These are phyloP conservation scores for Nothopassalora personata DNA, from an alignment of 2,329 filamentous ascomycete species.

Conservation along the genomic window DNA sequence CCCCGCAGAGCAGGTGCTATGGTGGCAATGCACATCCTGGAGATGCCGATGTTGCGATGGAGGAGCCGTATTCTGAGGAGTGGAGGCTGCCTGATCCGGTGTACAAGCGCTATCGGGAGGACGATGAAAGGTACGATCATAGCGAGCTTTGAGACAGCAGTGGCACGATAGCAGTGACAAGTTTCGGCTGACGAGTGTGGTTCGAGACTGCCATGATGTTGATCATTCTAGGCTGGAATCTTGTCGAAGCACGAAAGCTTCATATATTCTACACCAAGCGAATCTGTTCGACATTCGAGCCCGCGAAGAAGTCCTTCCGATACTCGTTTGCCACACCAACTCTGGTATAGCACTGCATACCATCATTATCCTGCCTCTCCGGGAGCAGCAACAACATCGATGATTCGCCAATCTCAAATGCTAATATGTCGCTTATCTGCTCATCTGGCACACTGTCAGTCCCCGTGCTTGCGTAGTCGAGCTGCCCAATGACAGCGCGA, in stretches of 20 bases:
- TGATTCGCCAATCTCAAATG: background rate
- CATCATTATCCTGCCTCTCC: background rate
- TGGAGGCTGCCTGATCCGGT: background rate
- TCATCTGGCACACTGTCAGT: background rate
- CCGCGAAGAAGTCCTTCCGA: conserved; percentile 3
- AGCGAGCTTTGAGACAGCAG: background rate
- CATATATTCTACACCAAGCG: background rate
- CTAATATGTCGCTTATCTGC: background rate
- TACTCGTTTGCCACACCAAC: background rate
- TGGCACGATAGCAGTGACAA: background rate
- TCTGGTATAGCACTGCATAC: background rate
- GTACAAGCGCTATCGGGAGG: background rate
- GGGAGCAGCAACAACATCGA: background rate
- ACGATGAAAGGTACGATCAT: background rate
- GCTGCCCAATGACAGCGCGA: background rate
- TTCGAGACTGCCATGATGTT: background rate
- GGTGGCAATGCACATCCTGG: background rate
- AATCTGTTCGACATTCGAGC: background rate
- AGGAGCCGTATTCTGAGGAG: background rate
- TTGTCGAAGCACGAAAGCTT: background rate
- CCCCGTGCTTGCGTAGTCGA: background rate
- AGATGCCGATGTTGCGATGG: background rate
- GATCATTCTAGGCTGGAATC: background rate
- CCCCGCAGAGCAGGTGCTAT: background rate
- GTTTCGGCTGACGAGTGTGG: background rate